These are phyloP conservation scores for Metarhizium humberi DNA, from an alignment of 2,329 filamentous ascomycete genomes.

Conservation along the genomic window DNA sequence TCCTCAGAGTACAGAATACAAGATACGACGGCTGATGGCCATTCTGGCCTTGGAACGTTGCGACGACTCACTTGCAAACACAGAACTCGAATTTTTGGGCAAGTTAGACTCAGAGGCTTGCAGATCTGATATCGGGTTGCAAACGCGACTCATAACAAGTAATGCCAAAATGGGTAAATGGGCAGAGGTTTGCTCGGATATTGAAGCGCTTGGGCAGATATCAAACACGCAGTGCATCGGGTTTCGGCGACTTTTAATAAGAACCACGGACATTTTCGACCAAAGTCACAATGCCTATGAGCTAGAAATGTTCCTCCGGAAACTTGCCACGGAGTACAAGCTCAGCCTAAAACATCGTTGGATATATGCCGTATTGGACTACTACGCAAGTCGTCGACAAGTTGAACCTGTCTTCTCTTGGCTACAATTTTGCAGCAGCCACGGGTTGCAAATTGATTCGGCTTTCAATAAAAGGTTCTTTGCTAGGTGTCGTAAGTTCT, in stretches of 20 bases:
- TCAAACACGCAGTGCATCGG: conserved; percentile 10
- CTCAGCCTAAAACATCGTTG: conserved; percentile 19
- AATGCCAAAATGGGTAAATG: conserved; percentile 20
- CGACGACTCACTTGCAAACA: conserved; percentile 15
- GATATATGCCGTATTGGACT: conserved; percentile 20
- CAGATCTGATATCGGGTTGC: conserved; percentile 17
- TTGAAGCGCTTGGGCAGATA: conserved; percentile 12
- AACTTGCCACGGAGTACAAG: conserved; percentile 14
- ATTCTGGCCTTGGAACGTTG: conserved; percentile 17
- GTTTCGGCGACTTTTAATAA: conserved; percentile 17
- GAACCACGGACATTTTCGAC: conserved; percentile 25
- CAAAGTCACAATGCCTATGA: conserved; percentile 15
- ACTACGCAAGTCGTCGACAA: conserved; percentile 19
- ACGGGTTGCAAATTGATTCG: conserved; percentile 19
- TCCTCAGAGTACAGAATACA: conserved; percentile 14
- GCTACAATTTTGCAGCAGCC: conserved; percentile 22
- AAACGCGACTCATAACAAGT: conserved; percentile 16
- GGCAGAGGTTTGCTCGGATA: conserved; percentile 13
- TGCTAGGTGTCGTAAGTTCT: conserved; percentile 21
- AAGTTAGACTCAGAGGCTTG: conserved; percentile 10
- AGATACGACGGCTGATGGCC: conserved; percentile 18
- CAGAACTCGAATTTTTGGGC: conserved; percentile 16
- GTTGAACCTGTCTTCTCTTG: conserved; percentile 18
- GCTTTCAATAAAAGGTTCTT: conserved; percentile 18
- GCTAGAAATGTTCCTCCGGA: conserved; percentile 19